Evolutionary conservation across 2,329 filamentous ascomycete species (phyloP), one percentile per base, ranked within the genome.

Genomic region (Botrytis galanthina): DNA sequence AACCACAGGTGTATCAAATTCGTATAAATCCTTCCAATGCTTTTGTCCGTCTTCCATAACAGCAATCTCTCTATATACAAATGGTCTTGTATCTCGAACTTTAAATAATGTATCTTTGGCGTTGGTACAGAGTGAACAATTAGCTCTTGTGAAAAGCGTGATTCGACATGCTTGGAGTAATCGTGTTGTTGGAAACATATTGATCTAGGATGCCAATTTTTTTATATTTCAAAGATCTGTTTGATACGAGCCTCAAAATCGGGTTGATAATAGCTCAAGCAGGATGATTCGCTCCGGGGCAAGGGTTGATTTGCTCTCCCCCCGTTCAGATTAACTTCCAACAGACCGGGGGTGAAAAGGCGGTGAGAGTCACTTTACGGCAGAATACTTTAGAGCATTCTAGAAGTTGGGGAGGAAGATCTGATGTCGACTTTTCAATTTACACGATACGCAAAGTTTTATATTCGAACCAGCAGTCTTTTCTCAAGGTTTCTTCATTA

Each of bases 1-100:
- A 72, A 95, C 92, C 79, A 95, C 93, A 0, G 93, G 93, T 12
- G 93, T 92, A 77, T 95, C 93, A 80, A 94, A 93, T 73, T 94
- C 92, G 80, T 95, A 95, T 1, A 94, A 79, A 67, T 90, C 86
- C 78, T 88, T 90, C 93, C 93, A 95, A 37, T 84, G 83, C 75
- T 89, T 87, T 26, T 87, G 86, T 39, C 89, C 87, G 0, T 87
- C 85, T 67, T 87, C 86, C 83, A 92, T 89, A 67, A 95, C 89
- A 80, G 94, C 87, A 75, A 93, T 85, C 81, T 94, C 91, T 12
- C 85, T 84, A 81, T 90, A 94, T 29, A 86, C 86, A 81, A 95
- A 93, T 0, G 90, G 90, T 39, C 90, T 84, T 42, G 83, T 82
- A 73, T 92, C 88, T 87, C 89, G 91, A 14, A 94, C 91, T 16